Base-by-base conservation (phyloP, 2,329 filamentous ascomycete species). In the Byssochlamys sp. region DNA sequence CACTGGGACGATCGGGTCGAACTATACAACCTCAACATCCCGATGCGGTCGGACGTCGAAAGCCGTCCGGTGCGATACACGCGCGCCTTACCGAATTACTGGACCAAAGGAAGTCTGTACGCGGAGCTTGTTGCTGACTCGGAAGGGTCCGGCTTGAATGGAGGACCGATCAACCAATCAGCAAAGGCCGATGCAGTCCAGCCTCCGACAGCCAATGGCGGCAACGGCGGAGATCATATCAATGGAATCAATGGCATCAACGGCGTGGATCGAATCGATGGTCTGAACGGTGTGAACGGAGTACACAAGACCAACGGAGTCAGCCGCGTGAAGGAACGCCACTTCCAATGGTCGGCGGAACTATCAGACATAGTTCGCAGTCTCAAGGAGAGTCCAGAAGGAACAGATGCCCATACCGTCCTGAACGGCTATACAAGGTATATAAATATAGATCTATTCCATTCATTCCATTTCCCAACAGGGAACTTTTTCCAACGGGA, bases 401-500 rank as follows among this genome's bases (percentile, higher is more conserved):
- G 90, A 1, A 94, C 89, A 61, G 91, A 96, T 75, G 91, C 91
- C 2, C 95, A 91, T 87, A 88, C 87, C 10, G 89, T 96, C 29
- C 85, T 88, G 69, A 85, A 92, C 70, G 89, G 90, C 10, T 83
- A 84, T 68, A 94, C 91, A 4, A 92, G 88, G 88, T 90, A 76
- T 64, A 60, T 29, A 19, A n/a, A n/a, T 19, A 19, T 19, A 19
- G 28, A 25, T 51, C 29, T 12, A 28, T 29, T 4, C 24, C 27
- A 11, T 4, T 12, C 53, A n/a, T 33, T 56, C 24, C 9, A 19
- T 52, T 39, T 9, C 48, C 25, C 33, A 4, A 33, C 3, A 24
- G 19, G 19, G 19, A 19, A 19, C 19, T 19, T 28, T n/a, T 48
- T 33, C 31, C 45, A 33, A 55, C 19, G 19, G 19, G 19, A 19